Base-by-base conservation (phyloP, 345 rosid species). In the Sisymbrium altissimum region DNA sequence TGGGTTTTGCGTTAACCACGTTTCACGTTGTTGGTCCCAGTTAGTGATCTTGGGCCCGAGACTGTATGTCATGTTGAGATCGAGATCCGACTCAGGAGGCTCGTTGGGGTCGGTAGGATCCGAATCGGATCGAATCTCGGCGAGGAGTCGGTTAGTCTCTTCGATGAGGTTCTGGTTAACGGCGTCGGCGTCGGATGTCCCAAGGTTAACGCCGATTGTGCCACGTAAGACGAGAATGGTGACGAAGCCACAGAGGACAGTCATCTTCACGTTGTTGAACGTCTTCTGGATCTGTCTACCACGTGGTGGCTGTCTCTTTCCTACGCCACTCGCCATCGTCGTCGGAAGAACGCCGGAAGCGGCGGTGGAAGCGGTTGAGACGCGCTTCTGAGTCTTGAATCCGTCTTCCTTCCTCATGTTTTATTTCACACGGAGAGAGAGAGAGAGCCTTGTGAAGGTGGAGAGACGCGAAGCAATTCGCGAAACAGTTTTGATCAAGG, bases 181-280 rank as follows among this genome's bases (percentile, higher is more conserved):
- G 29, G 88, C 90, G 25, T 94, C 97, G 17, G 91, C 87, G 33
- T 91, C 92, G 10, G 96, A 84, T 73, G 79, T 82, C 39, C 91
- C 81, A 59, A 94, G 79, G 78, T 79, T 88, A 10, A 94, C 84
- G 52, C 98, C 98, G 71, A 94, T 88, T 4, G 96, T 91, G 70
- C 97, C 98, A 32, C 96, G 94, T 29, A 94, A 85, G 79, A 94
- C 98, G 71, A 94, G 92, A 41, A 94, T 87, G 33, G 98, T 91
- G 41, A 93, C 93, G 80, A 93, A 89, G 50, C 98, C 94, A 57
- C 98, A 93, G 33, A 90, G 96, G 71, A 93, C 83, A 0, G 97
- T 94, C 87, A 93, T 93, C 83, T 91, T 93, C 53, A 89, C 81
- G 85, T 86, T 91, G 79, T 87, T 89, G 84, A 93, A 91, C 12